Conservation (phyloP, 2,329 filamentous ascomycete genomes). For the Cordyceps militaris region DNA sequence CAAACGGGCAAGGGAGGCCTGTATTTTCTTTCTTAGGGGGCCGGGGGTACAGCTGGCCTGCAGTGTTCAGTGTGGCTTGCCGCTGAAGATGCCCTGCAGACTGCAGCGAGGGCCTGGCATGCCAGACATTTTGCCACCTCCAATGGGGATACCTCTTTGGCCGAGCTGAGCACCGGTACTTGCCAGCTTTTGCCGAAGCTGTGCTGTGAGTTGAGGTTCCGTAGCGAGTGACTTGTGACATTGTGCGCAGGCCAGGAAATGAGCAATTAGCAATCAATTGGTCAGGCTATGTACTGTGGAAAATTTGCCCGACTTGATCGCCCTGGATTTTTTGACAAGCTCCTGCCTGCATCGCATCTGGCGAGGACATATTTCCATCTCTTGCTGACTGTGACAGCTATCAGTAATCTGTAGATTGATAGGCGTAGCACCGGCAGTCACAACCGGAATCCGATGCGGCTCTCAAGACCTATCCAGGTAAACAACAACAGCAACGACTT, state of each 20-base stretch:
- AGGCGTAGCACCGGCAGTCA: background rate
- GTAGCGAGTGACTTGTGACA: background rate
- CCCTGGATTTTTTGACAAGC: no score
- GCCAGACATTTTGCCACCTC: background rate
- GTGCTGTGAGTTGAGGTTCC: background rate
- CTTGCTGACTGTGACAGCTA: slow-evolving; percentile 3
- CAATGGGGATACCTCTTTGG: background rate
- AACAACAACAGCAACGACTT: background rate
- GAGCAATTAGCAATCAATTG: background rate
- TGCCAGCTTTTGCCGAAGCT: background rate
- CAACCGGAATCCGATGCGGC: background rate
- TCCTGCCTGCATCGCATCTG: no score
- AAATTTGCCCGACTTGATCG: no score
- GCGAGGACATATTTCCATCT: no score
- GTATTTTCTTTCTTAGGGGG: no score
- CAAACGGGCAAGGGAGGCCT: no score
- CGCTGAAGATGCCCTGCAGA: background rate
- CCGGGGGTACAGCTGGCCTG: background rate
- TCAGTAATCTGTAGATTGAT: background rate
- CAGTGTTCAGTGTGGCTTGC: background rate
- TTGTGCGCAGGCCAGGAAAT: background rate
- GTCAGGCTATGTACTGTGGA: background rate
- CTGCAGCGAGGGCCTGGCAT: background rate
- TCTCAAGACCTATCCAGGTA: background rate
- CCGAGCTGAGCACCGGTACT: background rate